Base-by-base conservation (phyloP, 805 yeast genomes). In the Starmerella riodocensis region DNA sequence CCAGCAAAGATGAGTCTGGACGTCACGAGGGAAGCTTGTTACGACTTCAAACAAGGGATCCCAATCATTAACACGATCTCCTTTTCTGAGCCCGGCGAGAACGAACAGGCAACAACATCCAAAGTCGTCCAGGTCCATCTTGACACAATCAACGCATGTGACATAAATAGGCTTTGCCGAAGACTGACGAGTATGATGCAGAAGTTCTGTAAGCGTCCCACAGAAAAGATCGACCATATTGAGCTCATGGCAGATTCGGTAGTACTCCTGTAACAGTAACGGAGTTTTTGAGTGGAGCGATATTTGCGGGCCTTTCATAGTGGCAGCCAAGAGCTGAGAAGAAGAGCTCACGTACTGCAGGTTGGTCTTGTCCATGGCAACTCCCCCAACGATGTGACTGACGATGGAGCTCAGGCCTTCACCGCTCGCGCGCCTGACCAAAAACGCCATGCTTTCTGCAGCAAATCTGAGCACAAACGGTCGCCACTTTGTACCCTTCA, bases 401-500 rank as follows among this genome's bases (percentile, higher is more conserved):
- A 80, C 62, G 32, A 81, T 69, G 0, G 48, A 41, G 1, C 55
- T 51, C 34, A 85, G 59, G 6, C 69, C 60, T 1, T 66, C 66
- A 0, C 64, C 55, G 19, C 66, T 65, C 45, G 81, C 67, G 56
- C 82, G 82, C 54, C 91, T 73, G 8, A 88, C 63, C 41, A 88
- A 63, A 51, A 80, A 91, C 0, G 96, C 81, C 33, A 88, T 58
- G 0, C 95, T 91, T 58, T 88, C 96, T 0, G 95, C 85, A 17
- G 93, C 76, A 52, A 88, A 91, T 45, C 93, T 68, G 1, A 82
- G 67, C 26, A 86, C 67, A 39, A 47, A 55, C 3, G 36, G 39
- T 3, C 54, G 37, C 37, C 73, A 73, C 49, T 76, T 78, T 11
- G 18, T 14, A 5, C 29, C 30, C 16, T 62, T 59, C 40, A 67